phyloP scores from a whole-genome alignment of 352 stramenopile genomes.

The Pythium volutum region DNA sequence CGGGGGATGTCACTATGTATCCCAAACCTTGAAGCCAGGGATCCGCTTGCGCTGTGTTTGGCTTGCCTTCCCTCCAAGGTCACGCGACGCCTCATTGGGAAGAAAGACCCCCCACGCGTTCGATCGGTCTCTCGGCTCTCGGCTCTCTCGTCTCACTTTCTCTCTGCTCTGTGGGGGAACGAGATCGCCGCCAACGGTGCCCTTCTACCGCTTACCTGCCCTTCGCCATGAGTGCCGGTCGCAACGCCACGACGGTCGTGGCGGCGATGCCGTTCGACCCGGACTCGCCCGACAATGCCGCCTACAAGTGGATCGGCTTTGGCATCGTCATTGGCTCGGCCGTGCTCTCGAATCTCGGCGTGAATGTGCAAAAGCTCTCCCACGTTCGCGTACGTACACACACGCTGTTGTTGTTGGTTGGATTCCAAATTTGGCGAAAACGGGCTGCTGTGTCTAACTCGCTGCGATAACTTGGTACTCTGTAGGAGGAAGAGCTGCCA shows the following conservation, averaged over 20 bases:
- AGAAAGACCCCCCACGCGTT: no score
- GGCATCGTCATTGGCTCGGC: slow-evolving; percentile 75
- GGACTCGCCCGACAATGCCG: slow-evolving; percentile 38
- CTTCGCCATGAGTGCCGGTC: neutral
- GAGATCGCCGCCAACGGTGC: no score
- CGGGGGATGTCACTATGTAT: slow-evolving; percentile 13
- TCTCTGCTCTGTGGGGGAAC: neutral
- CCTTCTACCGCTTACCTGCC: no score
- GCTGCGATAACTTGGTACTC: no score
- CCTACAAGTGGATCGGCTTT: slow-evolving; percentile 84
- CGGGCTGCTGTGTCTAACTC: no score
- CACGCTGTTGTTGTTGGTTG: neutral
- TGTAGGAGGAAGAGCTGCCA: slow-evolving; percentile 61
- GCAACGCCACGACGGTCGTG: slow-evolving; percentile 14
- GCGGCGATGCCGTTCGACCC: slow-evolving; percentile 22
- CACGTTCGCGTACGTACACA: slow-evolving; percentile 66
- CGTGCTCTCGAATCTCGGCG: slow-evolving; percentile 81
- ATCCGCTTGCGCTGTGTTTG: slow-evolving; percentile 13
- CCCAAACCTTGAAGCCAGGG: slow-evolving; percentile 20
- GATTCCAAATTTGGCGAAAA: no score
- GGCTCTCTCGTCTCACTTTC: neutral
- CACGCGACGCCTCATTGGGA: slow-evolving; percentile 3
- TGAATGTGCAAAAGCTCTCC: slow-evolving; percentile 87
- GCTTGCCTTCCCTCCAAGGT: neutral
- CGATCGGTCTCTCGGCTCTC: neutral